Percentiles rank a stretch among this genome's conserved stretches.
Evolutionary conservation across 306 rosid genomes (phyloP).

Genomic region (Dicorynia guianensis): DNA sequence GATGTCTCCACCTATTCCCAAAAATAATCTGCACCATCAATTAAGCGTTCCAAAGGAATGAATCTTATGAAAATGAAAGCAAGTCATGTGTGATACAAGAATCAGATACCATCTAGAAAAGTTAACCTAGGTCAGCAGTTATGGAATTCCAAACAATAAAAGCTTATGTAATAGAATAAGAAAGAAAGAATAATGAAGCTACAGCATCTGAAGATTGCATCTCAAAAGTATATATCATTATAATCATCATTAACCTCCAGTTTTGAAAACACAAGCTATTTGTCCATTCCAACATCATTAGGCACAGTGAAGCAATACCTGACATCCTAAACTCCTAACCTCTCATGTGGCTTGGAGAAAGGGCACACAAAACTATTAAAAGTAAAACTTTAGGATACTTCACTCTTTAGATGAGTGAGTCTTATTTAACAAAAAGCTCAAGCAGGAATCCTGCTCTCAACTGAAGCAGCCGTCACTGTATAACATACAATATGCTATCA

Average conservation of each 20-base stretch:
- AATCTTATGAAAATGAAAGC: constrained; percentile 15
- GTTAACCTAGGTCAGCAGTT: constrained; percentile 4
- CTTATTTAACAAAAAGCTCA: constrained; percentile 5
- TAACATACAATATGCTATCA: constrained; percentile 22
- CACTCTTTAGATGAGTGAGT: too few species aligned
- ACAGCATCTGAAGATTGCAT: constrained; percentile 20
- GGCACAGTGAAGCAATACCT: constrained; percentile 23
- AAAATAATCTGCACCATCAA: constrained; percentile 78
- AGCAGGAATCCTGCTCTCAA: constrained; percentile 29
- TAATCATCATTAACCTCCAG: constrained; percentile 20
- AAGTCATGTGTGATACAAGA: constrained; percentile 20
- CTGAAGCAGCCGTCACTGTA: constrained; percentile 27
- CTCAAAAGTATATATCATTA: constrained; percentile 26
- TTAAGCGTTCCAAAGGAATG: constrained; percentile 38
- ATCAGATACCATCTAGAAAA: constrained; percentile 20
- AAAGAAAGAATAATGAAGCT: constrained; percentile 28
- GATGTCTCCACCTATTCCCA: constrained; percentile 98
- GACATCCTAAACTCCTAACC: background rate
- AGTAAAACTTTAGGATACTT: too few species aligned
- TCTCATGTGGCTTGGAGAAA: background rate
- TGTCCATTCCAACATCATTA: constrained; percentile 29
- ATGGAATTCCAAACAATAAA: constrained; percentile 22
- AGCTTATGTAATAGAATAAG: constrained; percentile 20
- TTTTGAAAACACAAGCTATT: constrained; percentile 21
- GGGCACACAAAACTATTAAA: too few species aligned